Base-by-base conservation (phyloP, 1,284 basidiomycete species). In the Malassezia sympodialis region DNA sequence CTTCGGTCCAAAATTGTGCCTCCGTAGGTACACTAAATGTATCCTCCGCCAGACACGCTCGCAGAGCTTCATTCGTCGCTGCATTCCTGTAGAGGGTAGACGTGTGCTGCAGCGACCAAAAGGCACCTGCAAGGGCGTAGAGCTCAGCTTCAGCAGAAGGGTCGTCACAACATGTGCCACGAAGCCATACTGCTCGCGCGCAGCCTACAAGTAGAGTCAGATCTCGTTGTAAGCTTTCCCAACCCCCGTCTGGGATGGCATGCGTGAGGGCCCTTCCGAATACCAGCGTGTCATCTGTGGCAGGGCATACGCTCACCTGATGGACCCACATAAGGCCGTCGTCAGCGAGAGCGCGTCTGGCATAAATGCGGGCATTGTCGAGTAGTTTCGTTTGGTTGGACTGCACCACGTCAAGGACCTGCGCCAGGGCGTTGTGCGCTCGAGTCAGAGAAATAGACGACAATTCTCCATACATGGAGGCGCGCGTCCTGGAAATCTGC, bases 281-380 rank as follows among this genome's bases (percentile, higher is more conserved):
- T n/a, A 55, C 14, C 15, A 51, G 21, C 11, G 44, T 37, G 8
- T 10, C 37, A 4, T 43, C 37, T 2, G 10, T 15, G 8, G 35
- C 24, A 1, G 41, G 14, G 24, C n/a, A 12, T 11, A 26, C 14
- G 15, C 17, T 10, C 19, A 52, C 32, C 15, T 52, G 55, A 19
- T 15, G 35, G 8, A 52, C 43, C 55, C 55, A 57, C 37, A 19
- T 31, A 4, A 52, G 30, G 2, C 55, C 55, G 11, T 57, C 44
- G 30, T 57, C 55, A 4, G 41, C 48, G 14, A 57, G 42, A 8
- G 55, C 55, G 8, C 46, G 49, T 14, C 55, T 42, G 7, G 42
- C 45, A 31, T 57, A 57, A 6, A 57, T 40, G 23, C 55, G 55
- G 8, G 55, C 55, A 39, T 57, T 35, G 24, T 44, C 50, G 19